Evolutionary conservation across 257 asterid species (phyloP), one percentile per base, ranked within the genome.

Genomic region (Dorcoceras hygrometricum): DNA sequence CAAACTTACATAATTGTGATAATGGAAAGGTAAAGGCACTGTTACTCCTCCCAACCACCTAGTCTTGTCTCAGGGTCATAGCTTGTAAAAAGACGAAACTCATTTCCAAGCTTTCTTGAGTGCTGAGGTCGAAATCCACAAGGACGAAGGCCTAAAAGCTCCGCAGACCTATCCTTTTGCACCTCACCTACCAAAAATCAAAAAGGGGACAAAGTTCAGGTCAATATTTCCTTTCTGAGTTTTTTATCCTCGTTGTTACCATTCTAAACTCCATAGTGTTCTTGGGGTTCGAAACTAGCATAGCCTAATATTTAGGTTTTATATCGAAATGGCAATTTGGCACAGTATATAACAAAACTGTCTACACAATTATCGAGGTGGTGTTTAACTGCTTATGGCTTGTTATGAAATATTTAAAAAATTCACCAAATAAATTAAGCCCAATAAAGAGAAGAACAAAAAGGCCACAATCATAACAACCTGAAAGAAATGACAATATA

Each of bases 101-200:
- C 97, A 59, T 90, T 90, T 66, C 97, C 99, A 68, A 94, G 97
- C 86, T 94, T 94, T 95, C 93, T 90, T 4, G 89, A 76, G 79
- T 94, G 99, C 67, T 80, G 89, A 28, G 99, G 99, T 60, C 81
- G 84, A 79, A 94, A 94, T 61, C 86, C 80, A 70, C 99, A 94
- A 20, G 97, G 87, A 4, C 66, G 89, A 73, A 94, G 70, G 59
- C 87, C 89, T 73, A 94, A 74, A 66, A 94, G 87, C 79, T 87
- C 84, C 9, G 79, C 91, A 68, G 96, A 96, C 54, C 80, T 81
- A 51, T 79, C 85, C 71, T 58, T 85, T 72, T 94, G 99, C 75
- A 90, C 99, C 72, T 75, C 87, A 51, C 99, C 99, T 90, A 71
- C 73, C 56, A 50, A 51, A 70, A 56, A 63, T 23, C 63, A 46